Evolutionary conservation across 306 rosid species (phyloP).

Genomic region (Quercus variabilis): DNA sequence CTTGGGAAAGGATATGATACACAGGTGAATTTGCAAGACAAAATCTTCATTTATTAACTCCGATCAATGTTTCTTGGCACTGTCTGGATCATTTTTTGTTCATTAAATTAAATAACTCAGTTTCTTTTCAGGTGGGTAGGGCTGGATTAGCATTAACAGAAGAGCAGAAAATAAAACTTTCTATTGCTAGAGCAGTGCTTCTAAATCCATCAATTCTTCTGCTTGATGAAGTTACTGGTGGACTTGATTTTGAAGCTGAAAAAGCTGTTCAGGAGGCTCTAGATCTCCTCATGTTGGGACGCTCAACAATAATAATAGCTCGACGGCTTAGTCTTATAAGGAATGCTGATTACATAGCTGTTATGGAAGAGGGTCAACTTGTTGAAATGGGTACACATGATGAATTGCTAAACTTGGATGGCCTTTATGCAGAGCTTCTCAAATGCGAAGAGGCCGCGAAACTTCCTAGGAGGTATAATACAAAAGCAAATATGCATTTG

Average conservation of each 20-base stretch:
- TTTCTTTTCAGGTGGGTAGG: conserved; percentile 82
- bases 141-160: conserved; percentile 88
- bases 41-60: not conserved
- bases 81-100: conserved; percentile 9
- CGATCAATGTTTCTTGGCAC: conserved; percentile 2
- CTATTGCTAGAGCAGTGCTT: conserved; percentile 98
- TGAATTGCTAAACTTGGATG: conserved; percentile 70
- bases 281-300: conserved; percentile 97
- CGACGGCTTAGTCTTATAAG: conserved; percentile 97
- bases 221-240: conserved; percentile 99
- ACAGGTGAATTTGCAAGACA: conserved; percentile 49
- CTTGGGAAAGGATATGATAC: conserved; percentile 82
- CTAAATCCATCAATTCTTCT: conserved; percentile 91
- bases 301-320: conserved; percentile 97
- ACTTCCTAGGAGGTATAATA: conserved; percentile 88
- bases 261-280: conserved; percentile 93
- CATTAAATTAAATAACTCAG: conserved; percentile 7
- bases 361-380: conserved; percentile 99
- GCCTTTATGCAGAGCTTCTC: conserved; percentile 95
- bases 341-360: conserved; percentile 99
- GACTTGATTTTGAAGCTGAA: conserved; percentile 99
- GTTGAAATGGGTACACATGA: conserved; percentile 99
- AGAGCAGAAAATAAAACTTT: conserved; percentile 94
- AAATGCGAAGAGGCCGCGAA: conserved; percentile 97
- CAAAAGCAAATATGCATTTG: conserved; percentile 25